Base-by-base conservation (phyloP, 345 rosid genomes). In the Corchorus capsularis region DNA sequence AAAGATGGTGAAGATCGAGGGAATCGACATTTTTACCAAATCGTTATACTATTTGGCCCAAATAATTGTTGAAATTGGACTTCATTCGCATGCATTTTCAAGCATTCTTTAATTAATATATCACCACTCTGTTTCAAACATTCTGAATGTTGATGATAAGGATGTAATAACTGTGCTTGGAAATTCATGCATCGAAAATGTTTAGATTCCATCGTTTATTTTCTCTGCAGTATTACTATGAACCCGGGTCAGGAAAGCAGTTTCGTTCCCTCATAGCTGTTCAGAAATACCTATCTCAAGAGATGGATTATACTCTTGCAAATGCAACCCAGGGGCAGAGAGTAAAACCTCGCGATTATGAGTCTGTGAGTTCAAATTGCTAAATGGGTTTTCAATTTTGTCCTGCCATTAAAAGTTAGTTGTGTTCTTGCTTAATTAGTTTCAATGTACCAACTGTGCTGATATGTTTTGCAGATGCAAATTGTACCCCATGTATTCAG, bases 221-320 rank as follows among this genome's bases (percentile, higher is more conserved):
- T 22, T 43, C 52, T 3, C 43, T 82, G 84, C 82, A 87, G 92
- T 83, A 80, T 83, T 89, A 89, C 80, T 67, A 76, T 66, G 88
- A 89, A 73, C 81, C 88, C 5, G 77, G 80, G 59, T 83, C 88
- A 2, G 89, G 90, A 69, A 74, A 74, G 56, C 57, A 82, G 52
- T 87, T 91, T 56, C 90, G 87, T 66, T 91, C 94, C 22, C 80
- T 89, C 59, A 67, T 69, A 63, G 80, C 91, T 14, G 74, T 78
- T 59, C 84, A 89, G 80, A 86, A 81, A 59, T 79, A 89, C 80
- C 83, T 88, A 14, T 83, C 15, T n/a, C 78, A 59, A 27, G 75
- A 63, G 15, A 74, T 60, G 59, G 53, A 77, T 41, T 72, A 11
- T 59, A 8, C 41, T 61, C 43, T 1, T 20, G 3, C 69, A 14